Percentiles rank a stretch among this genome's conserved stretches.
Conservation (phyloP, 2,329 filamentous ascomycete genomes). For the Pestalotiopsis sp. region DNA sequence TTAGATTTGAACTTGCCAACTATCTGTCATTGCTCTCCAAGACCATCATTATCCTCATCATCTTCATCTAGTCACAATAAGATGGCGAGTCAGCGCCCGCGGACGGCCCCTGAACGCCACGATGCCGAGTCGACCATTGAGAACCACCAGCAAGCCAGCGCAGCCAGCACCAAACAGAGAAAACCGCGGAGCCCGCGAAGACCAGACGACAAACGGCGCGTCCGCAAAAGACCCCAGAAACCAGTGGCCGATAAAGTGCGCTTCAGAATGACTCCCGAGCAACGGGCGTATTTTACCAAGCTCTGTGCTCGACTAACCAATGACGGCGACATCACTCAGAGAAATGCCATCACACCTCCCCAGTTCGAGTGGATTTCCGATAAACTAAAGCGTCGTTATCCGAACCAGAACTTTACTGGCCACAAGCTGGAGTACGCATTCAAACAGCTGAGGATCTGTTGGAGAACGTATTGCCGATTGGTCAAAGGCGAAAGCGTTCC, state of each 20-base stretch:
- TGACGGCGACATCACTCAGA: not conserved
- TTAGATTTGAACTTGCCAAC: not conserved
- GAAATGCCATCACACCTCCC: not conserved
- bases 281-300: not conserved
- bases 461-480: not conserved
- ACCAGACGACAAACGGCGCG: too few species aligned
- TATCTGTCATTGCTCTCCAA: not conserved
- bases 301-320: not conserved
- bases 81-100: not conserved
- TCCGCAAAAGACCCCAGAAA: not conserved
- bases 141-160: not conserved
- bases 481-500: not conserved
- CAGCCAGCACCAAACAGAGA: not conserved
- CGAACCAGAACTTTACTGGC: not conserved
- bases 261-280: not conserved
- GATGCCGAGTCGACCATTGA: not conserved
- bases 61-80: not conserved
- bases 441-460: not conserved
- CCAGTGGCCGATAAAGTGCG: not conserved
- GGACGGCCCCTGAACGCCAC: not conserved
- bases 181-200: not conserved
- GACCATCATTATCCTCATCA: not conserved
- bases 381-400: not conserved
- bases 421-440: not conserved
- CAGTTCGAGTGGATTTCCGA: not conserved